These are phyloP conservation scores for Mycena vitilis DNA, from an alignment of 768 basidiomycete species.

Conservation along the genomic window DNA sequence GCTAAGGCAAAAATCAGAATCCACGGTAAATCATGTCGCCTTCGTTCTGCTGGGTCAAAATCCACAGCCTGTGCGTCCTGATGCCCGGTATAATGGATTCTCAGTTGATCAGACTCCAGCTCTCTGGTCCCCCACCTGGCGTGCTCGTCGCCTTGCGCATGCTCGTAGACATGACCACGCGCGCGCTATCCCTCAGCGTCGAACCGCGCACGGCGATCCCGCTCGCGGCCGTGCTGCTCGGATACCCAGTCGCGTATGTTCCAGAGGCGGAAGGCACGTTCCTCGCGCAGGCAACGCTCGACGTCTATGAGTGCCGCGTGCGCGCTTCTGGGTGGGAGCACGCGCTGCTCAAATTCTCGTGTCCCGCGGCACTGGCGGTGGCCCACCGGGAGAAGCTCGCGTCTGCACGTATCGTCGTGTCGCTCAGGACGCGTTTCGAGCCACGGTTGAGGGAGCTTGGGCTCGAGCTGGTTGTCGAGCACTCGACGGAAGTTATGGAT, in stretches of 20 bases:
- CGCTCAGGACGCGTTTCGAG: constrained; percentile 49
- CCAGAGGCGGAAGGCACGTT: constrained; percentile 50
- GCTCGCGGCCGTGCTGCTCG: constrained; percentile 68
- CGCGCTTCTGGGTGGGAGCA: constrained; percentile 40
- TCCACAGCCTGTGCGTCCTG: constrained; percentile 27
- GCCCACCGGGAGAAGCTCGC: constrained; percentile 37
- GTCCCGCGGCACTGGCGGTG: constrained; percentile 50
- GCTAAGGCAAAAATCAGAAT: constrained; percentile 37
- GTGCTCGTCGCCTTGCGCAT: constrained; percentile 18
- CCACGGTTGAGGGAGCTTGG: constrained; percentile 42
- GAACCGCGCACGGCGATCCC: constrained; percentile 53
- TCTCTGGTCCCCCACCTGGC: constrained; percentile 32
- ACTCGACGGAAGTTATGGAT: constrained; percentile 53
- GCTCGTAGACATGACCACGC: constrained; percentile 38
- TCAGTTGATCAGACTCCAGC: constrained; percentile 24
- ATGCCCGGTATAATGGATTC: neutral
- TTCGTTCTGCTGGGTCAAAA: constrained; percentile 35
- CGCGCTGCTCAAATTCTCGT: constrained; percentile 68
- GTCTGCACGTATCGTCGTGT: constrained; percentile 42
- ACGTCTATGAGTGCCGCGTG: constrained; percentile 62
- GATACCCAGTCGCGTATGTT: constrained; percentile 69
- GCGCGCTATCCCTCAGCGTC: constrained; percentile 41
- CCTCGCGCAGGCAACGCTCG: constrained; percentile 59
- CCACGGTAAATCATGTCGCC: neutral
- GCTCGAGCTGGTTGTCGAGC: constrained; percentile 43